Evolutionary conservation across 345 rosid species (phyloP), one percentile per base, ranked within the genome.

Genomic region (Reutealis trisperma): DNA sequence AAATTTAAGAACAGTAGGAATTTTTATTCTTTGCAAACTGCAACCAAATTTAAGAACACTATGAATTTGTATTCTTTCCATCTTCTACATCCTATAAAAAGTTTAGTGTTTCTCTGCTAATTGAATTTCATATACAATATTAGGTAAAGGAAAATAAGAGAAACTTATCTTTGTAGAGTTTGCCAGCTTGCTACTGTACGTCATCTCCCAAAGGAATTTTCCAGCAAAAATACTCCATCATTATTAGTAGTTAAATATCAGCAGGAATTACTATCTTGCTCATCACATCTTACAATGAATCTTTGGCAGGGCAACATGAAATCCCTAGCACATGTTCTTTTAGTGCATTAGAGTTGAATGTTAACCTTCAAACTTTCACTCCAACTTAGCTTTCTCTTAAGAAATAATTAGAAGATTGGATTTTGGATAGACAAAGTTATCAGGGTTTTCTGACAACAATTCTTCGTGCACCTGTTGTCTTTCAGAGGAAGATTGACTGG

Each of bases 341-440:
- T 47, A 9, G 32, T 2, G 71, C 25, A 37, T 62, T 21, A 2
- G 5, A 41, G 71, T 51, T 14, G 18, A 58, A 57, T 32, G 11
- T 57, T 24, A 3, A 71, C 34, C 59, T 70, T 70, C 25, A 45
- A 14, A 34, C 37, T 34, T 34, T 5, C 37, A 34, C 63, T 67
- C 49, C 24, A n/a, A 67, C 70, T 80, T 72, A 74, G 68, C 75
- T 84, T 24, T 67, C 81, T 79, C 75, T 63, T 52, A 64, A 30
- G 45, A 67, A 74, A 74, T 57, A 72, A 70, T 34, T 34, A 34
- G 70, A 34, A 72, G 42, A 60, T 72, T 58, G 11, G 79, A 72
- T 62, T 75, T 79, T 37, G 49, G 72, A 61, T 6, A 5, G 66
- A 64, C 30, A 24, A 75, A 44, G 42, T 27, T 77, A 59, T 67